phyloP scores from a whole-genome alignment of 2,329 filamentous ascomycete genomes.

The Aspergillus sp. region DNA sequence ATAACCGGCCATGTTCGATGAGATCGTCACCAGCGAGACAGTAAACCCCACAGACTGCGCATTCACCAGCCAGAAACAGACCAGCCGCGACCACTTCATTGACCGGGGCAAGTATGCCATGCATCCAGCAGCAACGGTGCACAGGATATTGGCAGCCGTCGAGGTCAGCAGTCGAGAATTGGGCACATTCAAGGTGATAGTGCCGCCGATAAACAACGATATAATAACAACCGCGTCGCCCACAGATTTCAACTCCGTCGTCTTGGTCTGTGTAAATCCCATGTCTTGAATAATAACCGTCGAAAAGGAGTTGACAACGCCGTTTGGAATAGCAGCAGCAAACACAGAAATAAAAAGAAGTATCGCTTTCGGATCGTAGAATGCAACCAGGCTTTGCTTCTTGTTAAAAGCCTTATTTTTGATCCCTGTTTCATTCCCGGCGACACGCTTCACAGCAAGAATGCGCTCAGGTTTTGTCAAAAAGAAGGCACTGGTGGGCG shows the following conservation, averaged over 20 bases:
- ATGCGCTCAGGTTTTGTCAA: constrained; percentile 3
- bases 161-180: constrained; percentile 24
- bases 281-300: constrained; percentile 37
- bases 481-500: constrained; percentile 11
- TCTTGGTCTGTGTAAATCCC: constrained; percentile 35
- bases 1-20: constrained; percentile 41
- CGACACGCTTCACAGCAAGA: constrained; percentile 9
- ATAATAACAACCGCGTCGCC: neutral
- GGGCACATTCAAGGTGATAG: neutral
- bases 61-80: constrained; percentile 41
- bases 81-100: constrained; percentile 37
- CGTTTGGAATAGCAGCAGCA: constrained; percentile 31
- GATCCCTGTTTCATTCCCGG: constrained; percentile 2
- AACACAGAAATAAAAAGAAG: constrained; percentile 19
- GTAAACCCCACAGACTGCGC: constrained; percentile 40
- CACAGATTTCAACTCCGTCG: constrained; percentile 18
- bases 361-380: constrained; percentile 13
- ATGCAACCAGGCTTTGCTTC: constrained; percentile 1
- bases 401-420: constrained; percentile 10
- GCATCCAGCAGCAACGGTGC: constrained; percentile 34
- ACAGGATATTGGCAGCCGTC: constrained; percentile 36
- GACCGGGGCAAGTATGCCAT: constrained; percentile 34
- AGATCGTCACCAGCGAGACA: constrained; percentile 35
- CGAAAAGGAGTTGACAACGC: constrained; percentile 39
- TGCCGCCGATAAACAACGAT: neutral